Base-by-base conservation (phyloP, 768 basidiomycete genomes). In the Agrocybe praecox region DNA sequence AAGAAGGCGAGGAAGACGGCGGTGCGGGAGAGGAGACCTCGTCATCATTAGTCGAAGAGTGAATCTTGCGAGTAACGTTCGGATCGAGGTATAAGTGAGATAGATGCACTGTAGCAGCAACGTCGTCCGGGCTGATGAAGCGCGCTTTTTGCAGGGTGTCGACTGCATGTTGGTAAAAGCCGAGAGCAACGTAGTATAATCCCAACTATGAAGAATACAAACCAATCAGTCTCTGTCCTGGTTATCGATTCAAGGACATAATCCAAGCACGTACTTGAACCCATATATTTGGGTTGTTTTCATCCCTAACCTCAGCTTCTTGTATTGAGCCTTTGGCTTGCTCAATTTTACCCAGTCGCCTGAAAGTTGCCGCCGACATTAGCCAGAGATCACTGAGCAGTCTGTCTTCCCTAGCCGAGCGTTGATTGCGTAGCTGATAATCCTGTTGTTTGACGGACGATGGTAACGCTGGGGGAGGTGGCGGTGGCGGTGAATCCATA, bases 291-390 rank as follows among this genome's bases (percentile, higher is more conserved):
- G 92, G 85, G 69, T 96, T 95, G 22, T 83, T 81, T 61, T 92
- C 89, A 67, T 96, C 93, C 61, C 84, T 80, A 3, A 89, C 86
- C 69, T 99, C 96, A 0, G 96, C 97, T 72, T 99, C 96, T 67
- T 94, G 93, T 45, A 98, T 94, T 2, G 96, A 89, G 11, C 87
- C 96, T 49, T 86, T 85, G 0, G 92, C 88, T 64, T 98, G 93
- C 56, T 97, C 96, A 52, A 92, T 82, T 74, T 94, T 94, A 11
- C 92, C 92, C 53, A 90, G 75, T 57, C 97, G 76, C 46, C 97
- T 80, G 76, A 98, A 98, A 0, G 93, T 97, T 15, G 97, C 94
- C 0, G 96, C 93, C 7, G 89, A 91, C 82, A 94, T 92, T 6
- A 97, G 73, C 97, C 97, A 99, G 7, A 98, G 74, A 62, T 94